Evolutionary conservation across 164 flowering plant genomes (phyloP).

Genomic region (Chimonanthus salicifolius): DNA sequence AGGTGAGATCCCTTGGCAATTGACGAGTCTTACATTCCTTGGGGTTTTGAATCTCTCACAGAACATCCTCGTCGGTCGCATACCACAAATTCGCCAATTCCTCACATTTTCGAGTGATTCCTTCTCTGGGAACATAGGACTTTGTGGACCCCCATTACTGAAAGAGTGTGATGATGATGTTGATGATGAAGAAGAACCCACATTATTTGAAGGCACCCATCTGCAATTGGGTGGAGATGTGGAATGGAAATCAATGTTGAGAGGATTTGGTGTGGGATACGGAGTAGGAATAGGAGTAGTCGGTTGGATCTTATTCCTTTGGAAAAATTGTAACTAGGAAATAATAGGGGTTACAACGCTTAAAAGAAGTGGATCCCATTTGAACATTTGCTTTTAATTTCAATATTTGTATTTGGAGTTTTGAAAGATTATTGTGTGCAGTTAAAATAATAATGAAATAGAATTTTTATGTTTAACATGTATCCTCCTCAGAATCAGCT

Average conservation of each 20-base stretch:
- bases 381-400: no score
- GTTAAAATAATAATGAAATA: no score
- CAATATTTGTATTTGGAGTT: no score
- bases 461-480: no score
- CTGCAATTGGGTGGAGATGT: no score
- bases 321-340: not conserved
- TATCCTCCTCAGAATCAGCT: no score
- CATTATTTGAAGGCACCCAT: no score
- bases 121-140: not conserved
- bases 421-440: no score
- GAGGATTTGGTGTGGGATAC: not conserved
- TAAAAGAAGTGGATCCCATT: no score
- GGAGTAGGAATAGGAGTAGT: not conserved
- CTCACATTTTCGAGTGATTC: not conserved
- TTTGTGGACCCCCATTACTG: not conserved
- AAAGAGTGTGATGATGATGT: not conserved
- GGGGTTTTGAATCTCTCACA: slow-evolving; percentile 3
- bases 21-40: not conserved
- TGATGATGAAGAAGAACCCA: no score
- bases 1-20: not conserved
- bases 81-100: slow-evolving; percentile 6
- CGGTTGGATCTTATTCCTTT: not conserved
- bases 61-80: not conserved
- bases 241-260: not conserved
- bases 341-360: no score